Conservation (phyloP, 768 basidiomycete species). For the Trichaptum fuscoviolaceum region DNA sequence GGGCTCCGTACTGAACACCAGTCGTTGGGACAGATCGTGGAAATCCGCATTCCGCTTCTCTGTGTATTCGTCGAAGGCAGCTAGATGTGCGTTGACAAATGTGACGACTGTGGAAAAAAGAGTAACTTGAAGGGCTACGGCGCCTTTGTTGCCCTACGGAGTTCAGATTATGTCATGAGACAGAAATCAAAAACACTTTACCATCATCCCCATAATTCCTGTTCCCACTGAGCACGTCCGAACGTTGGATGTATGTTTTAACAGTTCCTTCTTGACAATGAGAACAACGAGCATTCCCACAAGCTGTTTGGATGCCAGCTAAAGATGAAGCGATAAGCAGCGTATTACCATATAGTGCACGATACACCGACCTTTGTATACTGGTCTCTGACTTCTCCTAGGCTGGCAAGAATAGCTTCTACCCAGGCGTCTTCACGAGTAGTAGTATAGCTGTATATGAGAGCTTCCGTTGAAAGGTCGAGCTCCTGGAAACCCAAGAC, state of each 20-base stretch:
- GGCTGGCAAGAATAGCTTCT: conserved; percentile 55
- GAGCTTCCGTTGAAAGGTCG: conserved; percentile 72
- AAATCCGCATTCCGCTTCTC: conserved; percentile 74
- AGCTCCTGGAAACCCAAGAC: conserved; percentile 81
- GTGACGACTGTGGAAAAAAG: conserved; percentile 49
- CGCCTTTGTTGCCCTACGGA: conserved; percentile 79
- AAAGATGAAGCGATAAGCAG: not conserved
- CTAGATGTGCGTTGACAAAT: conserved; percentile 79
- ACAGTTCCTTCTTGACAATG: conserved; percentile 52
- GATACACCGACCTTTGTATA: conserved; percentile 57
- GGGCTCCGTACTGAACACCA: conserved; percentile 41
- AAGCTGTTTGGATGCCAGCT: conserved; percentile 75
- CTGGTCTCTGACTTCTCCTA: conserved; percentile 57
- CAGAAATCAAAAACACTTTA: conserved; percentile 24
- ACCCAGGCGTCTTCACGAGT: conserved; percentile 69
- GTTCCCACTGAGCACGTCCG: conserved; percentile 52
- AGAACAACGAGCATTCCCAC: conserved; percentile 79
- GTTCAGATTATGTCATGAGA: not conserved
- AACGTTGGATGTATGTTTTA: conserved; percentile 47
- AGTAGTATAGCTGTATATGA: conserved; percentile 58
- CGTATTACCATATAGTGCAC: not conserved
- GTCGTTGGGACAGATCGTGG: conserved; percentile 56
- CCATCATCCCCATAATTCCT: conserved; percentile 78
- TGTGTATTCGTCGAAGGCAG: conserved; percentile 76
- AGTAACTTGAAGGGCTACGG: conserved; percentile 55